phyloP scores from a whole-genome alignment of 23 red algal genomes.

The Pyropia haitanensis region DNA sequence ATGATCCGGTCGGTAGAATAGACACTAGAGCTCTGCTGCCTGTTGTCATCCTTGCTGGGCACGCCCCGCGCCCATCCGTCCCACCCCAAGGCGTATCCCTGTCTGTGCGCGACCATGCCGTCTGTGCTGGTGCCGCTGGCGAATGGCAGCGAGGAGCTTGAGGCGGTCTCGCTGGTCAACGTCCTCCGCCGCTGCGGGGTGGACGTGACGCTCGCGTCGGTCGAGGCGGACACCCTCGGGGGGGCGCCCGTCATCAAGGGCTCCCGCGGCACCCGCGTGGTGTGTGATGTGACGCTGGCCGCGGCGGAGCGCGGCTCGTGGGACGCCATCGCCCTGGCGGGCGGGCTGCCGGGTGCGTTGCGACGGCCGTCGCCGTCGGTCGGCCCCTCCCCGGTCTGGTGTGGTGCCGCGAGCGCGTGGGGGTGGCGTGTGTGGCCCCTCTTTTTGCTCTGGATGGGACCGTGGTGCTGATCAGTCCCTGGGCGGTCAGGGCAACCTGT shows the following conservation, averaged over 20 bases:
- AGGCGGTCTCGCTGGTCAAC: slow-evolving; percentile 14
- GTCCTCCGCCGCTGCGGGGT: slow-evolving; percentile 11
- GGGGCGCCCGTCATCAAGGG: background rate
- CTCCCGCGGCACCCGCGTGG: slow-evolving; percentile 7
- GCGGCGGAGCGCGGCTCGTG: background rate
- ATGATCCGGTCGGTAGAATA: no score
- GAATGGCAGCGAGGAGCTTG: slow-evolving; percentile 12
- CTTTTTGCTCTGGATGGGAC: no score
- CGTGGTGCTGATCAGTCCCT: no score
- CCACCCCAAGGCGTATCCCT: no score
- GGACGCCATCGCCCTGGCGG: slow-evolving; percentile 14
- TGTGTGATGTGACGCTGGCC: slow-evolving; percentile 3
- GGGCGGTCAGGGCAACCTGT: no score
- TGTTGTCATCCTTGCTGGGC: no score
- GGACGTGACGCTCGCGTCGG: slow-evolving; percentile 13
- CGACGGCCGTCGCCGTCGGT: background rate
- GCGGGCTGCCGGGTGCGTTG: slow-evolving; percentile 6
- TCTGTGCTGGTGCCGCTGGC: slow-evolving; percentile 19
- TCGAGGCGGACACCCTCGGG: background rate
- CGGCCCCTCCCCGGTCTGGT: background rate
- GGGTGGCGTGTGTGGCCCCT: background rate
- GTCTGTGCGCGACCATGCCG: background rate
- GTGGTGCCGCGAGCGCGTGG: slow-evolving; percentile 26
- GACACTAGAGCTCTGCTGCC: no score
- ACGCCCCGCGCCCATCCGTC: no score